Conservation (phyloP, 192 early-diverging fungal species). For the Backusella tuberculispora region DNA sequence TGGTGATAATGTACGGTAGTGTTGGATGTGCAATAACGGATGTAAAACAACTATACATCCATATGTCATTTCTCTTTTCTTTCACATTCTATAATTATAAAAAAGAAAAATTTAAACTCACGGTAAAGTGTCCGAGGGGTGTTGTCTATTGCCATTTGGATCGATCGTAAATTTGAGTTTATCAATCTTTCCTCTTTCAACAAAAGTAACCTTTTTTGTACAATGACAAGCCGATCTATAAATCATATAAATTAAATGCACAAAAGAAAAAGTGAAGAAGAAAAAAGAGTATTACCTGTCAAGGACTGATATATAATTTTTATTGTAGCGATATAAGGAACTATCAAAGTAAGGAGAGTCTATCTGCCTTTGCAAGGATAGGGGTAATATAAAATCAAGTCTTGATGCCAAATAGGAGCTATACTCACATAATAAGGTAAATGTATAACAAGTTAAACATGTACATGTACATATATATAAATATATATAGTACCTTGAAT, state of each 20-base stretch:
- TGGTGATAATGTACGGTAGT: background rate
- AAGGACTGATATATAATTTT: background rate
- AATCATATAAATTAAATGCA: background rate
- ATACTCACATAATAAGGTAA: too few species aligned
- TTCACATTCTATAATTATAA: background rate
- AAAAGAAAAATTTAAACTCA: background rate
- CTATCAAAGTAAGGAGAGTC: background rate
- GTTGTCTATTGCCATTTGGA: slow-evolving; percentile 13
- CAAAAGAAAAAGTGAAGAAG: background rate
- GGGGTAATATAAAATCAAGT: background rate
- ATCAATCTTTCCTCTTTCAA: background rate
- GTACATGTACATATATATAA: too few species aligned
- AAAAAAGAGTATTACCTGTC: background rate
- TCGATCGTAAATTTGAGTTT: slow-evolving; percentile 8
- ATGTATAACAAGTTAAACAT: too few species aligned
- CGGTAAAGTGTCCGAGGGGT: background rate
- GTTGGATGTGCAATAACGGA: background rate
- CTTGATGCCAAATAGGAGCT: background rate
- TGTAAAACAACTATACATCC: background rate
- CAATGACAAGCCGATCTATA: slow-evolving; percentile 1
- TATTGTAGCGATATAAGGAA: background rate
- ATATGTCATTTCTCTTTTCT: too few species aligned
- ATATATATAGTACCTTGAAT: background rate
- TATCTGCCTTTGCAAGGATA: background rate
- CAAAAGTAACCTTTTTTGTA: background rate